Evolutionary conservation across 2,329 filamentous ascomycete genomes (phyloP).

Genomic region (Cytospora piceicola): DNA sequence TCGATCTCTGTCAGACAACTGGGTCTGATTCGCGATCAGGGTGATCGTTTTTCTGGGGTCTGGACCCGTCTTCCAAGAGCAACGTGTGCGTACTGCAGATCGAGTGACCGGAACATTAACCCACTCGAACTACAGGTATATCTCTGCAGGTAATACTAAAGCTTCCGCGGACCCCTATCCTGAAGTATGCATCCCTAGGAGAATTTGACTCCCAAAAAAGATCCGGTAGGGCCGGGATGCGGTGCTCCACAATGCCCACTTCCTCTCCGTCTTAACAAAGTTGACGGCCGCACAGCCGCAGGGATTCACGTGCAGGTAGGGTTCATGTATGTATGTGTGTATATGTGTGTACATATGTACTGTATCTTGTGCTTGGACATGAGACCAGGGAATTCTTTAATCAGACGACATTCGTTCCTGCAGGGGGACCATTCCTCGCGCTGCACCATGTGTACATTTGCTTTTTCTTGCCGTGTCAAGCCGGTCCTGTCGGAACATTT

Average conservation of each 20-base stretch:
- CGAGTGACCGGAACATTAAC: not conserved
- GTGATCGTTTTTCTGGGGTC: not conserved
- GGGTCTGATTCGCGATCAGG: not conserved
- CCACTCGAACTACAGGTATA: not conserved
- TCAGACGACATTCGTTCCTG: slow-evolving; percentile 1
- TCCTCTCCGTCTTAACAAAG: not conserved
- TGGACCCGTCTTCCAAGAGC: not conserved
- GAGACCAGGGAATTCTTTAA: not conserved
- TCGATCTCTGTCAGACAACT: not conserved
- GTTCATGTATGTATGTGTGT: not conserved
- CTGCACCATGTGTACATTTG: not conserved
- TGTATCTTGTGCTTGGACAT: not conserved
- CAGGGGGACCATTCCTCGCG: not conserved
- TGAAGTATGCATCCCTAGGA: not conserved
- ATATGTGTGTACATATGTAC: too few species aligned
- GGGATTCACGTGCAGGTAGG: not conserved
- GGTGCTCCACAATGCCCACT: not conserved
- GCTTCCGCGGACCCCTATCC: not conserved
- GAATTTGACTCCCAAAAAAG: not conserved
- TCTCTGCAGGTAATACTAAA: not conserved
- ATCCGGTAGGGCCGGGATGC: too few species aligned
- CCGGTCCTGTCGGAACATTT: slow-evolving; percentile 6
- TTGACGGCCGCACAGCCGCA: not conserved
- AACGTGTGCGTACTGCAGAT: slow-evolving; percentile 4
- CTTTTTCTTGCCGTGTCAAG: not conserved